Percentiles rank a stretch among this genome's conserved stretches.
Conservation (phyloP, 1,284 basidiomycete genomes). For the Phellopilus nigrolimitatus region DNA sequence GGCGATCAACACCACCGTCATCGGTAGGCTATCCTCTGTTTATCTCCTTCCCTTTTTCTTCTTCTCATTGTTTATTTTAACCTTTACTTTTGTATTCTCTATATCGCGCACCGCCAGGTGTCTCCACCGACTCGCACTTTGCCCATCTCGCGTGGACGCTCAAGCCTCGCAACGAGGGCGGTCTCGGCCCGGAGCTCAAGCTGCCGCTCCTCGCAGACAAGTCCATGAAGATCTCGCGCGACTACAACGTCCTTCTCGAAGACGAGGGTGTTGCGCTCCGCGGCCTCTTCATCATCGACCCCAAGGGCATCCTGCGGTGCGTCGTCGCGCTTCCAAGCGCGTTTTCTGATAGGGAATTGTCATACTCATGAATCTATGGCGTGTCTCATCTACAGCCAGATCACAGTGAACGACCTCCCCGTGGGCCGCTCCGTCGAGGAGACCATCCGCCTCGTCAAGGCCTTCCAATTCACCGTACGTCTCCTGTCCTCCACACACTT, state of each 20-base stretch:
- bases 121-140: conserved; percentile 86
- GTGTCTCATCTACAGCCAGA: conserved; percentile 47
- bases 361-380: too few species aligned
- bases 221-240: conserved; percentile 62
- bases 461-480: conserved; percentile 83
- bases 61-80: conserved; percentile 2
- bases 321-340: conserved; percentile 21
- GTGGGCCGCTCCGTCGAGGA: conserved; percentile 90
- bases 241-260: conserved; percentile 83
- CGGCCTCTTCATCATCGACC: conserved; percentile 87
- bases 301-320: conserved; percentile 73
- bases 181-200: conserved; percentile 81
- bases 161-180: conserved; percentile 76
- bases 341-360: too few species aligned
- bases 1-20: conserved; percentile 67
- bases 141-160: conserved; percentile 85
- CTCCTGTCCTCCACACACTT: neutral
- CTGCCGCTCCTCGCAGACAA: conserved; percentile 75
- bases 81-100: neutral
- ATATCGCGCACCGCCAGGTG: conserved; percentile 39
- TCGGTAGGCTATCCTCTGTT: conserved; percentile 64
- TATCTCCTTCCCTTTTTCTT: neutral
- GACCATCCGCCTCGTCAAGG: conserved; percentile 83
- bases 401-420: conserved; percentile 85
- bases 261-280: conserved; percentile 83